Evolutionary conservation across 139 green algal species (phyloP).

Genomic region (Micractinium sp.): DNA sequence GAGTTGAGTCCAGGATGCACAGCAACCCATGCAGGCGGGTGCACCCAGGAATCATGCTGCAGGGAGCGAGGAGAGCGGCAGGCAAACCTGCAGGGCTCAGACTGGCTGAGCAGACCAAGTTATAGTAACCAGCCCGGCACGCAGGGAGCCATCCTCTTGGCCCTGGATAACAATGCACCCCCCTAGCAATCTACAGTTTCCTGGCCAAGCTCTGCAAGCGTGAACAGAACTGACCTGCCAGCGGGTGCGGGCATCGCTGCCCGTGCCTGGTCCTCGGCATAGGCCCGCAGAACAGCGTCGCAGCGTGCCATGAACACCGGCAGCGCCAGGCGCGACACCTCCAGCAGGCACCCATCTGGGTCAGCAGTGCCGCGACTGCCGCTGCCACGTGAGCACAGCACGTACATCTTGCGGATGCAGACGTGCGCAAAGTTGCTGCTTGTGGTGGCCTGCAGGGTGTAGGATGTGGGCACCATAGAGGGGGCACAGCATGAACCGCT

Average conservation of each 20-base stretch:
- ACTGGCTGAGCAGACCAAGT: too few species aligned
- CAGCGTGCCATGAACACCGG: constrained; percentile 73
- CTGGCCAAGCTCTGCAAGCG: too few species aligned
- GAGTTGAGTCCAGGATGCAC: too few species aligned
- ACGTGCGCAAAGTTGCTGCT: constrained; percentile 71
- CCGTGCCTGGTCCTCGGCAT: constrained; percentile 30
- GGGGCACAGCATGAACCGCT: neutral
- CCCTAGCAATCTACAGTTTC: too few species aligned
- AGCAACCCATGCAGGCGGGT: too few species aligned
- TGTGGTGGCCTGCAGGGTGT: constrained; percentile 28
- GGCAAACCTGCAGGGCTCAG: too few species aligned
- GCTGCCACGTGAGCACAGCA: constrained; percentile 75
- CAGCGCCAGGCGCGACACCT: constrained; percentile 73
- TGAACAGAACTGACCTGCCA: neutral
- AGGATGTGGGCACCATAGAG: neutral
- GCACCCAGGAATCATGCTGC: too few species aligned
- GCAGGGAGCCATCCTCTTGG: too few species aligned
- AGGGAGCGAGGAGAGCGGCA: too few species aligned
- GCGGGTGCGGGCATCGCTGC: too few species aligned
- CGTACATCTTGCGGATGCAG: constrained; percentile 87
- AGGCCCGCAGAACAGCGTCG: constrained; percentile 58
- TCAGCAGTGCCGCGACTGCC: constrained; percentile 38
- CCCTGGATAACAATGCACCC: too few species aligned
- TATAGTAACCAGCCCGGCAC: too few species aligned
- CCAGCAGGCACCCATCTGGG: constrained; percentile 50